These are phyloP conservation scores for Babesia caballi DNA, from an alignment of 169 alveolate genomes.

Conservation along the genomic window DNA sequence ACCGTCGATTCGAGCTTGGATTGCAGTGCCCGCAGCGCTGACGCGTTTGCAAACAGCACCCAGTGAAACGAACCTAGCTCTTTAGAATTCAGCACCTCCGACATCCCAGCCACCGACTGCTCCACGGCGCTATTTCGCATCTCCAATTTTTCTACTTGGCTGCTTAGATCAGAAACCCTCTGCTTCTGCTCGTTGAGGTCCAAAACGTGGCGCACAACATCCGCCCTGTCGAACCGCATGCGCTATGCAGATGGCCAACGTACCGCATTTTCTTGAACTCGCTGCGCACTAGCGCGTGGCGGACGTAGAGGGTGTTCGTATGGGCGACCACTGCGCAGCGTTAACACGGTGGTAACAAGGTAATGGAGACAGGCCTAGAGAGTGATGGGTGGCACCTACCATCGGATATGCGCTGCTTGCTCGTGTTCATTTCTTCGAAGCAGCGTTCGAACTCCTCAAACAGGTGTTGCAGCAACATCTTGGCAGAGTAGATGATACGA, in stretches of 20 bases:
- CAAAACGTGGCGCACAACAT: neutral
- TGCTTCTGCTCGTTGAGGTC: neutral
- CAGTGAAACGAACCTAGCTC: neutral
- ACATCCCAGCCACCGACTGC: neutral
- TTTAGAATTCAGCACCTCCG: neutral
- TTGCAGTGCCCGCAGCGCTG: neutral
- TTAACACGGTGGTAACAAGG: neutral
- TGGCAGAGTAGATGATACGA: no score
- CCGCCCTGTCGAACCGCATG: neutral
- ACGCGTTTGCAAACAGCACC: neutral
- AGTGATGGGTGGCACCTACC: neutral
- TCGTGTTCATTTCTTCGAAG: constrained; percentile 12
- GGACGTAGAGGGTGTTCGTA: neutral
- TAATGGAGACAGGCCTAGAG: neutral
- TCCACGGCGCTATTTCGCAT: neutral
- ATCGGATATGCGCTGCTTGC: neutral
- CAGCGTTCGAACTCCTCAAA: constrained; percentile 35
- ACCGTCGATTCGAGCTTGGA: neutral
- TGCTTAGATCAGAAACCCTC: neutral
- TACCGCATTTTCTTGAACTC: constrained; percentile 25
- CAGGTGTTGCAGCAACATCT: neutral
- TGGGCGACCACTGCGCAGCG: neutral
- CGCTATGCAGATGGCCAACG: neutral
- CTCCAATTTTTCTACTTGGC: neutral
- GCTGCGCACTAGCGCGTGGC: neutral